phyloP scores from a whole-genome alignment of 2,329 filamentous ascomycete species.

The Alternaria metachromatica region DNA sequence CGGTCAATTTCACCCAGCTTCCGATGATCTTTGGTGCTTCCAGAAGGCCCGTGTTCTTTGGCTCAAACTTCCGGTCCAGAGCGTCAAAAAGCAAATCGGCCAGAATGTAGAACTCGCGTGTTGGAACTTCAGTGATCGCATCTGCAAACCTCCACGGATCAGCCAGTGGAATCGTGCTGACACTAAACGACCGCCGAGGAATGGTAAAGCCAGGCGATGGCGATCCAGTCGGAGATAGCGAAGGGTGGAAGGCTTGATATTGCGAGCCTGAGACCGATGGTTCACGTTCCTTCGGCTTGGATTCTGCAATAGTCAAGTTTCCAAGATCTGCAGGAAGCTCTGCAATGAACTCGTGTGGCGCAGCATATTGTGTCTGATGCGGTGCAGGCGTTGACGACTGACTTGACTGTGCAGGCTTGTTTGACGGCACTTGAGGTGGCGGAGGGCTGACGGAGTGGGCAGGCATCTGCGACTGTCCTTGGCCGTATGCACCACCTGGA shows the following conservation, averaged over 20 bases:
- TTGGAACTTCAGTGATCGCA: slow-evolving; percentile 39
- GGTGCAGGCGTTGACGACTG: slow-evolving; percentile 21
- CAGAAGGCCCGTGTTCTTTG: slow-evolving; percentile 42
- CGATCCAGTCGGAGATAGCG: slow-evolving; percentile 18
- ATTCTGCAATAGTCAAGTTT: slow-evolving; percentile 28
- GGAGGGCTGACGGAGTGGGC: slow-evolving; percentile 27
- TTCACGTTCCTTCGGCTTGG: slow-evolving; percentile 17
- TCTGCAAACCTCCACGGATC: slow-evolving; percentile 47
- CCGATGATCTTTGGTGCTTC: slow-evolving; percentile 43
- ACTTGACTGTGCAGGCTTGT: slow-evolving; percentile 11
- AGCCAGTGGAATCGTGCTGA: slow-evolving; percentile 34
- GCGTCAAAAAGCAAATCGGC: slow-evolving; percentile 45
- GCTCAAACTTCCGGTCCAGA: slow-evolving; percentile 43
- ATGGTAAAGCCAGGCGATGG: slow-evolving; percentile 33
- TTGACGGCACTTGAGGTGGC: slow-evolving; percentile 16
- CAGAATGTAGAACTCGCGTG: slow-evolving; percentile 45
- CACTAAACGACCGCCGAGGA: slow-evolving; percentile 38
- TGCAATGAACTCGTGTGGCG: slow-evolving; percentile 39
- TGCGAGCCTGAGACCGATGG: slow-evolving; percentile 12
- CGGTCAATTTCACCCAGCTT: slow-evolving; percentile 38
- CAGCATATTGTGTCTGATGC: slow-evolving; percentile 14
- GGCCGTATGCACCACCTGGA: slow-evolving; percentile 20
- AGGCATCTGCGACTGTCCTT: slow-evolving; percentile 14
- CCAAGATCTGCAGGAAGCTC: slow-evolving; percentile 45
- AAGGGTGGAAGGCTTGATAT: slow-evolving; percentile 41